Percentiles rank a stretch among this genome's conserved stretches.
phyloP scores from a whole-genome alignment of 1,284 basidiomycete species.

The Trichosporon faecale region DNA sequence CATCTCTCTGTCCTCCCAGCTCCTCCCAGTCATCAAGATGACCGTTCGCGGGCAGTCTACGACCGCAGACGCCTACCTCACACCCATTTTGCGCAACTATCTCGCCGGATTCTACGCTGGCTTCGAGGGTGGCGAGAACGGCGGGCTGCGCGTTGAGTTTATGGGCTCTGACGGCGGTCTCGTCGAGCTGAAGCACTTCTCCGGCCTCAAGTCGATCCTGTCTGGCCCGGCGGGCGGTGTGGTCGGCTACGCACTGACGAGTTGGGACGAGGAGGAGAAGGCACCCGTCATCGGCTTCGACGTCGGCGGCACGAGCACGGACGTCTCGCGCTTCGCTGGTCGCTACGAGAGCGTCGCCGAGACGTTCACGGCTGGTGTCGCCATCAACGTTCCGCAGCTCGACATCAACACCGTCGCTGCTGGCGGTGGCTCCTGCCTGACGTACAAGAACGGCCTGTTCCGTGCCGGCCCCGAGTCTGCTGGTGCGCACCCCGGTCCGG shows the following conservation, averaged over 20 bases:
- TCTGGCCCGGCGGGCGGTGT: constrained; percentile 46
- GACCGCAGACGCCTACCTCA: constrained; percentile 94
- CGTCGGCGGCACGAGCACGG: constrained; percentile 83
- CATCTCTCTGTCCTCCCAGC: constrained; percentile 79
- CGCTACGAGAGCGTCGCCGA: constrained; percentile 85
- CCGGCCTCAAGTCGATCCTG: constrained; percentile 81
- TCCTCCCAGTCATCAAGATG: constrained; percentile 90
- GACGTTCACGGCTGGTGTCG: constrained; percentile 84
- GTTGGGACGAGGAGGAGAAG: constrained; percentile 32
- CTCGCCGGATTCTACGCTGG: constrained; percentile 89
- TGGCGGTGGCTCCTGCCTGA: constrained; percentile 78
- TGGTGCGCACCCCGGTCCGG: constrained; percentile 78
- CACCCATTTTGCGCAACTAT: constrained; percentile 79
- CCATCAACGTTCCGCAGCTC: constrained; percentile 80
- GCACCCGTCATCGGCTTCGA: constrained; percentile 57
- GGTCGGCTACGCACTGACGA: constrained; percentile 40
- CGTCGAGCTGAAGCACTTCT: constrained; percentile 74
- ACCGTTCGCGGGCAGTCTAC: constrained; percentile 87
- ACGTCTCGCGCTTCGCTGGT: constrained; percentile 83
- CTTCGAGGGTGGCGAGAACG: constrained; percentile 61
- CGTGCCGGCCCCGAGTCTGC: constrained; percentile 73
- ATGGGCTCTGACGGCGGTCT: constrained; percentile 86
- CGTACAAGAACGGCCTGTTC: constrained; percentile 76
- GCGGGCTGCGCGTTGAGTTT: constrained; percentile 57
- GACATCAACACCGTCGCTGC: constrained; percentile 82